Evolutionary conservation across 139 green algal genomes (phyloP), one percentile per base, ranked within the genome.

Genomic region (Chlamydomonas sp.): DNA sequence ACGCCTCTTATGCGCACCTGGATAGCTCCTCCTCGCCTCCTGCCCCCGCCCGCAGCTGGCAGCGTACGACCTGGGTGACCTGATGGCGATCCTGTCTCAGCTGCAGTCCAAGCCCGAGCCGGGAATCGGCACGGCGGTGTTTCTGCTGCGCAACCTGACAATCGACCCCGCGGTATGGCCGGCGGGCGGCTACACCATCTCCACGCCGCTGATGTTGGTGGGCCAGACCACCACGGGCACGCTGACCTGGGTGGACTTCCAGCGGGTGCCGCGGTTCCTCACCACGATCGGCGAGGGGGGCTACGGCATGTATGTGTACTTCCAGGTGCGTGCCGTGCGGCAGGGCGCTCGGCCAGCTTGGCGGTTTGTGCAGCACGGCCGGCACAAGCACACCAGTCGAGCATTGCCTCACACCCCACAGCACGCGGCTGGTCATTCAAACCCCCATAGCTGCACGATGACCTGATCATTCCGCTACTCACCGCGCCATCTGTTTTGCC

Each of bases 111-210:
- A 49, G 31, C 31, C 73, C 18, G 17, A 5, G 5, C 63, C 76
- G 1, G 1, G 9, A 2, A 16, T 20, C 49, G 63, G 6, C 3
- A 66, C 78, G 1, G 83, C 63, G 16, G 16, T 88, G 15, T 66
- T 59, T 17, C 14, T 88, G 10, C 18, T 81, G 62, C 31, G 16
- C 59, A 88, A 88, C 62, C 78, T 88, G 10, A 88, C 83, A 1
- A 76, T 88, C 62, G 74, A 88, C 62, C 63, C 83, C 5, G 49
- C 5, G 2, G 2, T 60, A 1, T 88, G 83, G 83, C 83, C 83
- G 0, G 4, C 62, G 2, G 49, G 16, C 5, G 83, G 83, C 49
- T 88, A 62, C 63, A 81, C 68, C 57, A 18, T 81, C 2, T 60
- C 71, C 49, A 16, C 59, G 74, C 61, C 83, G 73, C 9, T 88